Conservation (phyloP, 2,329 filamentous ascomycete genomes). For the Colletotrichum siamense region DNA sequence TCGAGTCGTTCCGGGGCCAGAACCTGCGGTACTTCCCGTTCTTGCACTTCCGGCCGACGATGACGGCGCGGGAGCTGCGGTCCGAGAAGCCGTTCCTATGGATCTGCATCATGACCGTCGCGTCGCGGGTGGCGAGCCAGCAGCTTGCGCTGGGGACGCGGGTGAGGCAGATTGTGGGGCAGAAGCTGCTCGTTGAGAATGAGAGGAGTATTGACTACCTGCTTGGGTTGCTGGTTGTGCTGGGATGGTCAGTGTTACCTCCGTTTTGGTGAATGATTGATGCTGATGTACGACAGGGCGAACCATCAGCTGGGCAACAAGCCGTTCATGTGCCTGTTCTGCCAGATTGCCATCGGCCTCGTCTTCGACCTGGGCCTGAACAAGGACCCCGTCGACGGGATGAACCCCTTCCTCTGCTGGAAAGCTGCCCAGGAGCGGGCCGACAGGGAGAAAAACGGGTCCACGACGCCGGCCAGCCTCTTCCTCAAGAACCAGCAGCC, state of each 20-base stretch:
- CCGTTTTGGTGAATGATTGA: neutral
- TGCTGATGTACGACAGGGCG: neutral
- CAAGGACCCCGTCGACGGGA: constrained; percentile 1
- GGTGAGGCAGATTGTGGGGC: constrained; percentile 29
- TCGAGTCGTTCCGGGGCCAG: constrained; percentile 25
- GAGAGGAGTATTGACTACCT: constrained; percentile 32
- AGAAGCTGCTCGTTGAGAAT: constrained; percentile 28
- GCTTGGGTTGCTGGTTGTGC: constrained; percentile 30
- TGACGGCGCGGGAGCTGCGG: constrained; percentile 29
- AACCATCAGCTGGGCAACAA: constrained; percentile 33
- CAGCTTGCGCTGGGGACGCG: constrained; percentile 27
- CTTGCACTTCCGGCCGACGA: constrained; percentile 24
- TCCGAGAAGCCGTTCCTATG: constrained; percentile 41
- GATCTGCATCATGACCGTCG: constrained; percentile 40
- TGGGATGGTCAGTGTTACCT: constrained; percentile 27
- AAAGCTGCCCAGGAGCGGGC: constrained; percentile 10
- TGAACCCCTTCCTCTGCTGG: constrained; percentile 19
- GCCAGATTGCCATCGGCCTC: constrained; percentile 47
- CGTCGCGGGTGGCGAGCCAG: constrained; percentile 24
- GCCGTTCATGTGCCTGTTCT: constrained; percentile 49
- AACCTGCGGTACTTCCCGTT: constrained; percentile 34
- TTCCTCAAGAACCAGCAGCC: neutral
- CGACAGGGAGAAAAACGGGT: neutral
- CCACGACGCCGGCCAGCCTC: neutral
- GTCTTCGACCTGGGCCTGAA: constrained; percentile 50